Percentiles rank a stretch among this genome's conserved stretches.
phyloP scores from a whole-genome alignment of 257 asterid genomes.

The Knoxia roxburghii region DNA sequence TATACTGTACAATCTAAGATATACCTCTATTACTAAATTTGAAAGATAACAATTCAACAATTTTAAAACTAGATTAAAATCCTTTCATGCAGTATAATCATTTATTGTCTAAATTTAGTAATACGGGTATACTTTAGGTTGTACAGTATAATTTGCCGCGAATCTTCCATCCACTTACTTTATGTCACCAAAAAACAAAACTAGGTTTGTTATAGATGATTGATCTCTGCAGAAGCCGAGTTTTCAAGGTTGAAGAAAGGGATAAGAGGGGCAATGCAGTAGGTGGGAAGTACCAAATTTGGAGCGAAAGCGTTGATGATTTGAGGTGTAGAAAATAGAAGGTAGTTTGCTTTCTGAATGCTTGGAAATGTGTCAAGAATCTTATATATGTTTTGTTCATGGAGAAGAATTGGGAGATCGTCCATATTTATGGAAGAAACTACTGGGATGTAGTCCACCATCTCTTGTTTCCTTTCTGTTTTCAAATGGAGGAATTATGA shows the following conservation, averaged over 20 bases:
- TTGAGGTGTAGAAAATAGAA: slow-evolving; percentile 31
- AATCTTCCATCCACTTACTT: too few relatives aligned
- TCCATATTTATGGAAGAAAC: slow-evolving; percentile 38
- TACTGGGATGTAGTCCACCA: slow-evolving; percentile 42
- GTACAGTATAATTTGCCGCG: too few relatives aligned
- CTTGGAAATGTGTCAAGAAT: slow-evolving; percentile 21
- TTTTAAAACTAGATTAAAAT: too few relatives aligned
- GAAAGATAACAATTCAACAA: too few relatives aligned
- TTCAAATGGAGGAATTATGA: too few relatives aligned
- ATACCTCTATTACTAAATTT: too few relatives aligned
- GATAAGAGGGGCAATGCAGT: slow-evolving; percentile 57
- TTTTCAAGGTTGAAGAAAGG: slow-evolving; percentile 38
- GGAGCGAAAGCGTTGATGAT: slow-evolving; percentile 35
- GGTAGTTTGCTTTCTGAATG: slow-evolving; percentile 33
- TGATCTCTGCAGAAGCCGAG: slow-evolving; percentile 6
- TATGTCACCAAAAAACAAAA: too few relatives aligned
- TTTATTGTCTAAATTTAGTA: too few relatives aligned
- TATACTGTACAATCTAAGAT: too few relatives aligned
- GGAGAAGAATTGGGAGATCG: slow-evolving; percentile 42
- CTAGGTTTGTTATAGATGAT: too few relatives aligned
- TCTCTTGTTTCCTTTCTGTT: slow-evolving; percentile 42
- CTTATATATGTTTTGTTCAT: slow-evolving; percentile 23
- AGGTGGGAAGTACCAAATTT: slow-evolving; percentile 42
- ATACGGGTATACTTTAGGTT: too few relatives aligned
- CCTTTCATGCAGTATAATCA: too few relatives aligned